Evolutionary conservation across 345 rosid species (phyloP), one percentile per base, ranked within the genome.

Genomic region (Corymbia maculata): DNA sequence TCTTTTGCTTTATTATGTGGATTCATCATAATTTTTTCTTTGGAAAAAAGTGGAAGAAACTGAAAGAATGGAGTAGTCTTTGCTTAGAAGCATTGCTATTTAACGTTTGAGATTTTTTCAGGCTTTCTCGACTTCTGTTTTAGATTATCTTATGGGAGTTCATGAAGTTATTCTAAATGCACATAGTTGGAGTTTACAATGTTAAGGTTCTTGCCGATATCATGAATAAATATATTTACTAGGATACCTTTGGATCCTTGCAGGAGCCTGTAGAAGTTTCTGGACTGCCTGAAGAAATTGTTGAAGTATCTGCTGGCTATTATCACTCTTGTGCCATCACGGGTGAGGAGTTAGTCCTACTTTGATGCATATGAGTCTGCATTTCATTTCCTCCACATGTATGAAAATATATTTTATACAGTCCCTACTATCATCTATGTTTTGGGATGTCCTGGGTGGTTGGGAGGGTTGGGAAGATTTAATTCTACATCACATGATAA

Each of bases 301-400:
- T 90, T 86, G 95, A 94, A 85, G 92, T 97, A 87, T 91, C 98
- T 90, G 97, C 99, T 85, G 99, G 99, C 88, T 96, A 95, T 89
- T 66, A 94, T 92, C 99, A 97, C 91, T 97, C 99, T 86, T 94
- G 96, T 91, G 99, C 99, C 85, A 90, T 97, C 87, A 94, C 99
- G 90, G 99, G 99, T 96, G 88, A 85, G 85, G 28, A 11, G 53
- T 55, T 15, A 82, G 13, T 52, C 36, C 45, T 30, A 50, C 49
- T 36, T 52, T 24, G 44, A 44, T 50, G 49, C 9, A 12, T 85
- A 59, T 36, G 26, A 32, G 19, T 87, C 57, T 87, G 85, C 55
- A 30, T 75, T 50, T n/a, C 70, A 13, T 86, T 64, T 53, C 84
- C 52, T 59, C 49, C 7, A 0, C 21, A 51, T 52, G 52, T 85